These are phyloP conservation scores for Mycena metata DNA, from an alignment of 768 basidiomycete genomes.

Conservation along the genomic window DNA sequence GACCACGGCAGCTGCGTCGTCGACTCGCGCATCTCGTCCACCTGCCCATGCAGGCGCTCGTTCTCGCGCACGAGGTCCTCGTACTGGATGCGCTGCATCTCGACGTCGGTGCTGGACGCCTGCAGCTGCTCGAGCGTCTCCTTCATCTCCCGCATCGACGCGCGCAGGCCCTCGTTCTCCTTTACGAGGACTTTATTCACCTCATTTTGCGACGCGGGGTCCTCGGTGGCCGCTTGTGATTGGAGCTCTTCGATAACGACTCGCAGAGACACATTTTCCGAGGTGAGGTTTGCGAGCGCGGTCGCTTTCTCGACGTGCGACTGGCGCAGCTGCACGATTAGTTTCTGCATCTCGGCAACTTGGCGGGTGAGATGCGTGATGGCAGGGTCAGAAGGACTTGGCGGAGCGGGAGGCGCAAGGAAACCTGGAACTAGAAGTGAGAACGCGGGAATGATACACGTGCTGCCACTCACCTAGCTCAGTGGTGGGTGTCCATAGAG, in stretches of 20 bases:
- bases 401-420: neutral
- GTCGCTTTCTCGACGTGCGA: conserved; percentile 27
- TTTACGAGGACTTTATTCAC: conserved; percentile 29
- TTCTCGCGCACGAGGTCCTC: conserved; percentile 34
- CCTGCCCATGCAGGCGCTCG: conserved; percentile 27
- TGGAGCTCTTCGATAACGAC: conserved; percentile 35
- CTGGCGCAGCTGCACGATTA: conserved; percentile 26
- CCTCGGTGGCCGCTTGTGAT: conserved; percentile 10
- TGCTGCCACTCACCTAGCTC: neutral
- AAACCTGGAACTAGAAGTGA: neutral
- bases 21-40: conserved; percentile 37
- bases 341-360: conserved; percentile 23
- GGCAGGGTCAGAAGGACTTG: conserved; percentile 12
- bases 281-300: conserved; percentile 18
- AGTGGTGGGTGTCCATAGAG: conserved; percentile 8
- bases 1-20: conserved; percentile 39
- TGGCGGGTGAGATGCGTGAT: conserved; percentile 22
- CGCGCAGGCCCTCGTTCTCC: conserved; percentile 36
- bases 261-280: conserved; percentile 35
- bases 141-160: conserved; percentile 13
- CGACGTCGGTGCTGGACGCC: conserved; percentile 27
- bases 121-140: conserved; percentile 24
- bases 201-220: conserved; percentile 19
- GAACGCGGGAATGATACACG: neutral
- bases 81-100: conserved; percentile 36